Evolutionary conservation across 225 moss, liverwort and hornwort genomes (phyloP), one percentile per base, ranked within the genome.

Genomic region (Anthoceros angustus): DNA sequence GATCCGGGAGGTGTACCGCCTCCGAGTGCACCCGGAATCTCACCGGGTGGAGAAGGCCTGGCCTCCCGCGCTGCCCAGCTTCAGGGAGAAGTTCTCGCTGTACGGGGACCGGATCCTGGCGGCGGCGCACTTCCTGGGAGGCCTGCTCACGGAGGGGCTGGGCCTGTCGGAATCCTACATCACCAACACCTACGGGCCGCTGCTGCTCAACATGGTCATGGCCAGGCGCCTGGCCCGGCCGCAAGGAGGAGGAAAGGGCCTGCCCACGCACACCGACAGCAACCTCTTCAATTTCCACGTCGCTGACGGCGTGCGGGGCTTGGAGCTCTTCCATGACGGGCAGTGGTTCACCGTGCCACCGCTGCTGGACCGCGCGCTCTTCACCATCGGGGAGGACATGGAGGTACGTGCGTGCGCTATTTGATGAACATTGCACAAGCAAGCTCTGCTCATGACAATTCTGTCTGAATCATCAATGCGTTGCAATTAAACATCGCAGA

Each of bases 321-420:
- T 79, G 39, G 61, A 79, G 25, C 69, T 79, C 46, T 68, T 75
- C 68, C 73, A 75, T 42, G 76, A 72, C 25, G 79, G 73, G 39
- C 11, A 43, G 65, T 79, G 79, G 79, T 69, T 75, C 41, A 66
- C 72, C 60, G 24, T 79, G 41, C 73, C 76, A 7, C 68, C 75
- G 70, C 18, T 79, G 2, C 32, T 63, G 10, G 62, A 73, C 20
- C 65, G 75, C 55, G 68, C 76, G 14, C 70, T 79, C 71, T 39
- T 79, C 67, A 79, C 75, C 65, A 60, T 79, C 10, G 79, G 75
- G 21, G 79, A 79, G 62, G 73, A 76, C 45, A 70, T 79, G 21
- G 75, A 79, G 75, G 79, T 76, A 42, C 12, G 66, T 64, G 21
- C 18, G 18, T 18, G 15, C 16, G 43, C 43, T 12, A 8, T 43